phyloP scores from a whole-genome alignment of 2,329 filamentous ascomycete genomes.

The Aspergillus terreus region DNA sequence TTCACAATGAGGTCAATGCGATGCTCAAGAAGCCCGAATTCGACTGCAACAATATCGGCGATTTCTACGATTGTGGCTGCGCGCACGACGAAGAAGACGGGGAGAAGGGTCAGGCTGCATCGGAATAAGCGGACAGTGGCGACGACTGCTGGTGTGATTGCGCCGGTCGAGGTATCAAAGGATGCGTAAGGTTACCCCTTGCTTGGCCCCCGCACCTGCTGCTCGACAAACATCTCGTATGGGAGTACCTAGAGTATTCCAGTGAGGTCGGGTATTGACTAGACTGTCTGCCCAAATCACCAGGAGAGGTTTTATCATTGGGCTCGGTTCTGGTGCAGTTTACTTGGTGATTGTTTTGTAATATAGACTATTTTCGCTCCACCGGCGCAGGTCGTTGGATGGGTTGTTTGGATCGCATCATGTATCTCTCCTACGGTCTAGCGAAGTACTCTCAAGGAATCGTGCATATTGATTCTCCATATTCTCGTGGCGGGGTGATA shows the following conservation, averaged over 20 bases:
- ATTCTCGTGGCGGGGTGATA: not conserved
- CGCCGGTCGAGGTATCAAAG: conserved; percentile 1
- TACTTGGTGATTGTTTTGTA: not conserved
- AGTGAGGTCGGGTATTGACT: not conserved
- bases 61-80: conserved; percentile 66
- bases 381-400: not conserved
- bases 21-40: conserved; percentile 59
- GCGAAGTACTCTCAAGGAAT: not conserved
- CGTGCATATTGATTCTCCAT: not conserved
- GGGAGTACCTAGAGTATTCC: not conserved
- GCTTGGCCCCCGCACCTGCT: not conserved
- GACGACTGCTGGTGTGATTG: conserved; percentile 3
- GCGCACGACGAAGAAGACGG: conserved; percentile 49
- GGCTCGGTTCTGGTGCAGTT: not conserved
- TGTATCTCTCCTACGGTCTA: not conserved
- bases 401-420: not conserved
- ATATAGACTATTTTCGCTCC: not conserved
- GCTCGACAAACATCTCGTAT: not conserved
- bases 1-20: conserved; percentile 64
- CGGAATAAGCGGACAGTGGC: conserved; percentile 1
- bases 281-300: not conserved
- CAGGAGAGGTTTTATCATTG: not conserved
- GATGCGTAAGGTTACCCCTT: conserved; percentile 24
- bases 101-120: conserved; percentile 1
- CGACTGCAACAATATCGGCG: conserved; percentile 62